Evolutionary conservation across 2,329 filamentous ascomycete species (phyloP).

Genomic region (Xylariomycetidae sp.): DNA sequence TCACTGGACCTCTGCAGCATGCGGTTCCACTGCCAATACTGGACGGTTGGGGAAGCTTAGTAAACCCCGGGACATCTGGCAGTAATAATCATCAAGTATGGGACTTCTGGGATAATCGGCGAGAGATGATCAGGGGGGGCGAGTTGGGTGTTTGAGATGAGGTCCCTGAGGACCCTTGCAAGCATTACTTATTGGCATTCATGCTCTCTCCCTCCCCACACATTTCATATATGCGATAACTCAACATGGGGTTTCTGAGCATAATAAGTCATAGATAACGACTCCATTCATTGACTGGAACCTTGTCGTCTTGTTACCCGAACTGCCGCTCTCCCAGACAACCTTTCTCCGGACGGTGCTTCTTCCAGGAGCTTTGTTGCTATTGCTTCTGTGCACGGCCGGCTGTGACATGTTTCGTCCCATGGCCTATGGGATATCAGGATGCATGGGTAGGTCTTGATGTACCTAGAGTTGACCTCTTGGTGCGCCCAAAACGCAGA

Average conservation of each 20-base stretch:
- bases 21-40: background rate
- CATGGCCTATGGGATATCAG: too few relatives aligned
- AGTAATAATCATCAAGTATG: background rate
- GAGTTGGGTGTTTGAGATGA: too few relatives aligned
- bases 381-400: background rate
- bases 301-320: background rate
- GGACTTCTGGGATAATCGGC: too few relatives aligned
- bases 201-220: too few relatives aligned
- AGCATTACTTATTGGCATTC: background rate
- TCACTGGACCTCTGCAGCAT: constrained; percentile 4
- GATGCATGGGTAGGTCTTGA: too few relatives aligned
- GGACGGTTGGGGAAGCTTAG: background rate
- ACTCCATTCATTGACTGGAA: too few relatives aligned
- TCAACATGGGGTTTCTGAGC: too few relatives aligned
- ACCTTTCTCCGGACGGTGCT: background rate
- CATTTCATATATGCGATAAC: too few relatives aligned
- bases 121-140: too few relatives aligned
- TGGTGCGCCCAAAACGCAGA: too few relatives aligned
- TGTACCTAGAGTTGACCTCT: background rate
- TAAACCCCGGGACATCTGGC: background rate
- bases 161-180: background rate
- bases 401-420: background rate
- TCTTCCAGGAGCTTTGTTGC: background rate
- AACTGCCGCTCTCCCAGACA: background rate
- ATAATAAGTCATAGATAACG: too few relatives aligned